Evolutionary conservation across 2,329 filamentous ascomycete species (phyloP).

Genomic region (Talaromyces sp.): DNA sequence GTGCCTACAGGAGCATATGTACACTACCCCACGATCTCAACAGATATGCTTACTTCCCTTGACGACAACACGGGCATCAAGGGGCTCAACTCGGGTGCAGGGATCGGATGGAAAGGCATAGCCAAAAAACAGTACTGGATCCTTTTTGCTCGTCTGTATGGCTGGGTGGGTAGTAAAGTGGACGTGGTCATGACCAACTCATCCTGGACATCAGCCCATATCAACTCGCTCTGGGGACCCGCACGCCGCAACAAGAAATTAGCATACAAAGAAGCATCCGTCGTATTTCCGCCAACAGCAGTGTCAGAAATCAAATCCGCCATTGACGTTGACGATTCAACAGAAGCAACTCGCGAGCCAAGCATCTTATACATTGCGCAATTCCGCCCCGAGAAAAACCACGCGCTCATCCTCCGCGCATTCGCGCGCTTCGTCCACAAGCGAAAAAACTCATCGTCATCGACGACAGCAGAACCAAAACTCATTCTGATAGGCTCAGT

Average conservation of each 20-base stretch:
- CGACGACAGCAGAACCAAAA: conserved; percentile 51
- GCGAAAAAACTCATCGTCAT: conserved; percentile 31
- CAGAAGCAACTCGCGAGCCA: conserved; percentile 65
- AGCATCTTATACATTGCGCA: conserved; percentile 90
- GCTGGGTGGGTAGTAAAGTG: conserved; percentile 73
- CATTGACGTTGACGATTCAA: conserved; percentile 66
- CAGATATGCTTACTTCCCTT: conserved; percentile 88
- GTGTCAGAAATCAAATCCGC: conserved; percentile 76
- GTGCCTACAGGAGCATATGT: conserved; percentile 91
- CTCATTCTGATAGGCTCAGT: conserved; percentile 89
- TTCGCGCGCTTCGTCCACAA: conserved; percentile 72
- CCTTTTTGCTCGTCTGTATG: conserved; percentile 77
- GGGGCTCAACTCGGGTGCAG: conserved; percentile 80
- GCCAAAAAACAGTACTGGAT: conserved; percentile 83
- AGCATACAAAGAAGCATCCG: conserved; percentile 51
- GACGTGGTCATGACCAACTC: conserved; percentile 98
- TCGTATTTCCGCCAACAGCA: conserved; percentile 88
- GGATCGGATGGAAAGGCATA: conserved; percentile 64
- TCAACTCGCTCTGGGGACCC: conserved; percentile 73
- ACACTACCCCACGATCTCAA: conserved; percentile 97
- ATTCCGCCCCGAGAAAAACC: conserved; percentile 96
- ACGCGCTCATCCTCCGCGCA: conserved; percentile 76
- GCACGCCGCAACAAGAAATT: conserved; percentile 30
- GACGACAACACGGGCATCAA: conserved; percentile 61
- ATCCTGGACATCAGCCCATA: conserved; percentile 84